A percentile compares a stretch with the other conserved stretches of the same genome.
Evolutionary conservation across 768 basidiomycete genomes (phyloP).

Genomic region (Lentinula lateritia): DNA sequence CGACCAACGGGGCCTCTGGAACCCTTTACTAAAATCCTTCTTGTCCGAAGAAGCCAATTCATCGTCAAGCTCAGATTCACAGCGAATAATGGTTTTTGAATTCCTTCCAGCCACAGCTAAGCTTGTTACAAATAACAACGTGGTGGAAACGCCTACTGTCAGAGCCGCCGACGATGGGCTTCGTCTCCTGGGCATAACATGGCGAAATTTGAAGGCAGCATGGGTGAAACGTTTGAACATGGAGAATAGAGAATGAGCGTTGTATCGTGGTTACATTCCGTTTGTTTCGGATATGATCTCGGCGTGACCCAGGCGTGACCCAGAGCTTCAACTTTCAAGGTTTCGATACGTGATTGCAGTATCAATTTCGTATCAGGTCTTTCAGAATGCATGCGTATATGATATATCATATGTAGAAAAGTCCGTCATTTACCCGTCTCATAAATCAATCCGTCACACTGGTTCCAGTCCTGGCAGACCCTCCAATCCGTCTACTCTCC

Average conservation of each 20-base stretch:
- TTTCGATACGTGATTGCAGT: too few relatives aligned
- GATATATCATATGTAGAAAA: too few relatives aligned
- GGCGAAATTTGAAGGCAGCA: background rate
- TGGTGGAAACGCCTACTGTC: constrained; percentile 7
- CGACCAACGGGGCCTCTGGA: background rate
- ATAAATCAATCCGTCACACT: background rate
- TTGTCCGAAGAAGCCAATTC: background rate
- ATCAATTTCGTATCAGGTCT: too few relatives aligned
- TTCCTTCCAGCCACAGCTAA: constrained; percentile 7
- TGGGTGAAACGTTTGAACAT: background rate
- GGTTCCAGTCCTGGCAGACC: constrained; percentile 22
- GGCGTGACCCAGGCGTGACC: too few relatives aligned
- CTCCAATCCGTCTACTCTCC: constrained; percentile 35
- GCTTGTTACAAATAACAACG: constrained; percentile 1
- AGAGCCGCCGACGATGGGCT: background rate
- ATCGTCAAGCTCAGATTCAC: background rate
- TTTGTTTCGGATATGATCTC: too few relatives aligned
- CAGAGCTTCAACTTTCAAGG: too few relatives aligned
- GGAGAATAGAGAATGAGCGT: background rate
- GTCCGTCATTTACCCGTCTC: background rate
- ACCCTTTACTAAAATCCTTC: background rate
- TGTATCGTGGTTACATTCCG: too few relatives aligned
- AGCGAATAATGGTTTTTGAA: background rate
- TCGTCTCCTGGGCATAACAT: background rate
- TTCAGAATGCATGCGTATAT: too few relatives aligned